Evolutionary conservation across 768 basidiomycete genomes (phyloP).

Genomic region (Agaricus sinodeliciosus): DNA sequence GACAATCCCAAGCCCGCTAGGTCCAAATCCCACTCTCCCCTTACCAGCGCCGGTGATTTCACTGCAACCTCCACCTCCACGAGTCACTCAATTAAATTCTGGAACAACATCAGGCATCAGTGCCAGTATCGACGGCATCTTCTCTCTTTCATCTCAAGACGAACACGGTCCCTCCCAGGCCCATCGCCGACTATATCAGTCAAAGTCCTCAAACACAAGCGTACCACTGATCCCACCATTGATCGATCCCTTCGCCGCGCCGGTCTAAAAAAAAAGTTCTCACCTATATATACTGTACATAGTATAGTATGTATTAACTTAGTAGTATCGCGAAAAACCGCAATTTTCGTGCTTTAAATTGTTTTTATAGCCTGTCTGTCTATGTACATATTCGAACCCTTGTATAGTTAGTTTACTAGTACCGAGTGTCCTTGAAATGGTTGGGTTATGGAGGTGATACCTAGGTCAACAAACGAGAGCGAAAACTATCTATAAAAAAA

Average conservation of each 20-base stretch:
- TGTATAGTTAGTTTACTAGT: not conserved
- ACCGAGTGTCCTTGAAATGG: not conserved
- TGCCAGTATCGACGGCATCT: conserved; percentile 34
- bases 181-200: conserved; percentile 24
- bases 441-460: not conserved
- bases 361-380: not conserved
- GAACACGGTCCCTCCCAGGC: conserved; percentile 32
- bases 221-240: conserved; percentile 29
- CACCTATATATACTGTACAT: too few relatives aligned
- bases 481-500: not conserved
- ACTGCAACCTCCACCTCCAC: too few relatives aligned
- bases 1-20: conserved; percentile 41
- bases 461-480: not conserved
- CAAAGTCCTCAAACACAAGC: conserved; percentile 32
- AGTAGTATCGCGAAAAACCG: too few relatives aligned
- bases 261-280: too few relatives aligned
- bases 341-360: too few relatives aligned
- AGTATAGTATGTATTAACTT: too few relatives aligned
- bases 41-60: too few relatives aligned
- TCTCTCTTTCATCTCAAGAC: conserved; percentile 29
- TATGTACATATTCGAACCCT: not conserved
- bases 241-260: conserved; percentile 30
- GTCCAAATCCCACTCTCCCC: conserved; percentile 17
- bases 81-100: conserved; percentile 41
- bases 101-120: conserved; percentile 42